phyloP scores from a whole-genome alignment of 31 red algal genomes.

The Bonnemaisonia californica region DNA sequence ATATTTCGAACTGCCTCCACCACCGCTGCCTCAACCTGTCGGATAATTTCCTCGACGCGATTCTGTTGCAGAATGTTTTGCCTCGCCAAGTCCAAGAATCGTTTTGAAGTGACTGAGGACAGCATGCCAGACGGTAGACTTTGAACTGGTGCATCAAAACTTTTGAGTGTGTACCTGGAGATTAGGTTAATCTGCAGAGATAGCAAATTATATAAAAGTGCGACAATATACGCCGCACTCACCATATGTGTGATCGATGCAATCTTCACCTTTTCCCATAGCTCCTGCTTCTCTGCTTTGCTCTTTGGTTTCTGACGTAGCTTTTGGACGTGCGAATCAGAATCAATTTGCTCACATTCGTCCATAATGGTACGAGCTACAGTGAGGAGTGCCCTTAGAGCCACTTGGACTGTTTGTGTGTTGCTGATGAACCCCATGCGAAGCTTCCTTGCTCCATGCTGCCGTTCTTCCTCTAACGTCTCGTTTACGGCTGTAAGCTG shows the following conservation, averaged over 20 bases:
- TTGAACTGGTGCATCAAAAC: slow-evolving; percentile 52
- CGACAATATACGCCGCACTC: slow-evolving; percentile 32
- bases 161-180: slow-evolving; percentile 35
- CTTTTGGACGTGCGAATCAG: not conserved
- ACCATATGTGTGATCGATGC: slow-evolving; percentile 38
- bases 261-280: slow-evolving; percentile 61
- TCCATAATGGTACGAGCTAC: slow-evolving; percentile 15
- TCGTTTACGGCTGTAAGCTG: slow-evolving; percentile 49
- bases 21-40: slow-evolving; percentile 34
- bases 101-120: slow-evolving; percentile 29
- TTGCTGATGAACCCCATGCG: slow-evolving; percentile 45
- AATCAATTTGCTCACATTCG: slow-evolving; percentile 32
- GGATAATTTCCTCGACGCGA: slow-evolving; percentile 25
- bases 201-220: slow-evolving; percentile 26
- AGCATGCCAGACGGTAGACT: slow-evolving; percentile 36
- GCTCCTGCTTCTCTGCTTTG: slow-evolving; percentile 33
- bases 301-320: not conserved
- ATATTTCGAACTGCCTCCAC: slow-evolving; percentile 5
- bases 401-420: slow-evolving; percentile 23
- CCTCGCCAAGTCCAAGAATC: slow-evolving; percentile 37
- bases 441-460: slow-evolving; percentile 43
- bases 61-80: slow-evolving; percentile 14
- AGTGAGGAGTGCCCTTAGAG: slow-evolving; percentile 34
- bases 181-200: slow-evolving; percentile 60
- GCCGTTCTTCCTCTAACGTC: slow-evolving; percentile 32